phyloP scores from a whole-genome alignment of 2,329 filamentous ascomycete species.

The Cyclaneusma minus region DNA sequence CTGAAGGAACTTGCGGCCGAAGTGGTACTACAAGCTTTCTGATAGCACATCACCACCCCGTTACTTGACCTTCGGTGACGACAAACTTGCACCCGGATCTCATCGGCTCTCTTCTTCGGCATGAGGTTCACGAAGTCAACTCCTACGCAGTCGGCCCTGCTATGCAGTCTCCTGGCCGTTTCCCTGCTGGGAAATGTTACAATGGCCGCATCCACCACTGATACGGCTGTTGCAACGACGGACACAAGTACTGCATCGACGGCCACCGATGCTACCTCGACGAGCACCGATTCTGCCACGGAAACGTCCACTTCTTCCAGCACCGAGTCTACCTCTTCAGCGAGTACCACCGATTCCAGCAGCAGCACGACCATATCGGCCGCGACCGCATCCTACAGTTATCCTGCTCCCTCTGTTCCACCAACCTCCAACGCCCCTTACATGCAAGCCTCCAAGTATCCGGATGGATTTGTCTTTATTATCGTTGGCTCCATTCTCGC shows the following conservation, averaged over 20 bases:
- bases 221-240: constrained; percentile 9
- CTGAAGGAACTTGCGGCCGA: too few species aligned
- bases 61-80: too few species aligned
- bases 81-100: too few species aligned
- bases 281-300: background rate
- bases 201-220: constrained; percentile 11
- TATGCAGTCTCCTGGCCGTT: too few species aligned
- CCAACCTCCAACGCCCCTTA: constrained; percentile 75
- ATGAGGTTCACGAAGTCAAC: too few species aligned
- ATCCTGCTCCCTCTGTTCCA: constrained; percentile 63
- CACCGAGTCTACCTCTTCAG: constrained; percentile 2
- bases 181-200: too few species aligned
- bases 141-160: too few species aligned
- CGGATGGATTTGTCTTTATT: constrained; percentile 94
- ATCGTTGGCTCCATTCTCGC: constrained; percentile 79
- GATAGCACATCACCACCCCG: too few species aligned
- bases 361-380: constrained; percentile 3
- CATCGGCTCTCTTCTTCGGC: too few species aligned
- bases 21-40: too few species aligned
- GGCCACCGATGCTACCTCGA: constrained; percentile 1
- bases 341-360: constrained; percentile 2
- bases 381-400: constrained; percentile 28
- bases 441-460: constrained; percentile 73
- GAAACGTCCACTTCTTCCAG: constrained; percentile 2
- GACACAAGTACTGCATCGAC: constrained; percentile 7